Percentiles rank a stretch among this genome's conserved stretches.
Conservation (phyloP, 768 basidiomycete species). For the Mycena capillaripes region DNA sequence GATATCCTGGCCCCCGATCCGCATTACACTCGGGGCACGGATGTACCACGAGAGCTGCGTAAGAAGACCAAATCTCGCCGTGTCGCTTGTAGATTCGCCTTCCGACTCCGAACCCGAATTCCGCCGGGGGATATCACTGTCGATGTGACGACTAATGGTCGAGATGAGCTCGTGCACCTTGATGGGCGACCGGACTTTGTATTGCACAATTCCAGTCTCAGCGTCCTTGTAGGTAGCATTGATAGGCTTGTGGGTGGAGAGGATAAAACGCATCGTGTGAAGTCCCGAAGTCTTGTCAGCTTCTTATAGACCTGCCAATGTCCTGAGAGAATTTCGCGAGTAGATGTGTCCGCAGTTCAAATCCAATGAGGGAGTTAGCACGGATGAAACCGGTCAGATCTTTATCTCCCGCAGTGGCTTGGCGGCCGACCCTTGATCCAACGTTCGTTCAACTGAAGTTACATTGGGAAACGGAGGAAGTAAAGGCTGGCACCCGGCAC, state of each 20-base stretch:
- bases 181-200: constrained; percentile 26
- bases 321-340: no score
- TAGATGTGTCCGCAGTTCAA: neutral
- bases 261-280: constrained; percentile 14
- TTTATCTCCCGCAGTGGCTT: neutral
- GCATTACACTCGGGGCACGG: constrained; percentile 2
- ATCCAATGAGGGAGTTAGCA: neutral
- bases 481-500: no score
- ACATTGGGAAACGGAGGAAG: no score
- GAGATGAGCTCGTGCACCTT: constrained; percentile 22
- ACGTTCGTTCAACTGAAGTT: neutral
- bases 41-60: constrained; percentile 21
- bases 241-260: constrained; percentile 26
- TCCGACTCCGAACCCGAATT: constrained; percentile 1
- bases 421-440: neutral
- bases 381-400: neutral
- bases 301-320: neutral
- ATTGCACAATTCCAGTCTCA: constrained; percentile 13
- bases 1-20: constrained; percentile 23
- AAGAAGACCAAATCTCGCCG: constrained; percentile 18
- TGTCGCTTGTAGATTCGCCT: neutral
- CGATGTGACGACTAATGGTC: constrained; percentile 27
- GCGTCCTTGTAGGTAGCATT: constrained; percentile 25
- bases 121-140: constrained; percentile 29
- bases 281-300: neutral